Evolutionary conservation across 345 rosid species (phyloP), one percentile per base, ranked within the genome.

Genomic region (Nasturtium officinale): DNA sequence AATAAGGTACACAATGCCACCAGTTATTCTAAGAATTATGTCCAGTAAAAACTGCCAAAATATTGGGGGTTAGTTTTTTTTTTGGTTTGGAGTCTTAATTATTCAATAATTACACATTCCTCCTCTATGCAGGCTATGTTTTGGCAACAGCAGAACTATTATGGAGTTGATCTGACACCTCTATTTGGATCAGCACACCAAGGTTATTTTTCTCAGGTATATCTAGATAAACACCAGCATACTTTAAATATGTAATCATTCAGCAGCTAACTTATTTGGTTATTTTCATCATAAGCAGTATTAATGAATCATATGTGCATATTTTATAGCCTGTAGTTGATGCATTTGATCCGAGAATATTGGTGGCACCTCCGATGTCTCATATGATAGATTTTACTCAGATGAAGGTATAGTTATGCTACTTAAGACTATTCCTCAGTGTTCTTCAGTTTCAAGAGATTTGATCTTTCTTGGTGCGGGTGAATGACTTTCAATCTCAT

Each of bases 151-250:
- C 93, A 84, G 42, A 88, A 83, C 81, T 95, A 91, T 69, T 95
- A 80, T 63, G 99, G 97, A 61, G 96, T 95, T 75, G 85, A 95
- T 83, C 82, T 95, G 77, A 88, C 92, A 72, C 89, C 98, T 5
- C 79, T 95, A 64, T 75, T 82, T 77, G 89, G 85, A 65, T 85
- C 94, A 68, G 99, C 99, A 60, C 89, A 88, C 78, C 89, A 85
- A 77, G 98, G 99, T 62, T 91, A 95, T 73, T 90, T 91, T 77
- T 87, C 99, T 79, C 99, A 95, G 99, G 99, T 91, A 72, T 67
- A 23, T 69, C 17, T 5, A n/a, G 57, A 56, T 21, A 7, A 28
- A 46, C 48, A 18, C 57, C 18, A 30, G 65, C 56, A 50, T 18
- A 18, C 55, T 32, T 65, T 52, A 21, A 25, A 60, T 61, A 40